Evolutionary conservation across 257 asterid genomes (phyloP).

Genomic region (Nicotiana benthamiana): DNA sequence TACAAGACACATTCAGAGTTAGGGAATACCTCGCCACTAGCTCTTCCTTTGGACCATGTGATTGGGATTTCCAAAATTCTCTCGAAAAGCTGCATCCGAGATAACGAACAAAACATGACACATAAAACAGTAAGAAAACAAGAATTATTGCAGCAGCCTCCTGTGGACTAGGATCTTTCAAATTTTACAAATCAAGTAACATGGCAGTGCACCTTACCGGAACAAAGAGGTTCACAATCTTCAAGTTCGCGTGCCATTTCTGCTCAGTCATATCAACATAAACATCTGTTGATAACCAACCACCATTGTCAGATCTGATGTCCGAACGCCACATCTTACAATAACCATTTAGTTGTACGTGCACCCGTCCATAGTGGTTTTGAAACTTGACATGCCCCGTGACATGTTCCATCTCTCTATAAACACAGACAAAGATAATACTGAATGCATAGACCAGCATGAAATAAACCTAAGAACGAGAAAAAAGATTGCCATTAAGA

Average conservation of each 20-base stretch:
- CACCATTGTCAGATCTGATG: conserved; percentile 75
- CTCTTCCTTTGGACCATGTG: conserved; percentile 93
- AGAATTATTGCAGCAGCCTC: neutral
- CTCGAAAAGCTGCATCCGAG: conserved; percentile 74
- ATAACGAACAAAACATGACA: conserved; percentile 11
- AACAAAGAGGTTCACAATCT: conserved; percentile 74
- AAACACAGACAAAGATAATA: conserved; percentile 26
- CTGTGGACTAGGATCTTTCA: neutral
- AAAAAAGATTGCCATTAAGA: neutral
- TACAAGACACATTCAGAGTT: conserved; percentile 12
- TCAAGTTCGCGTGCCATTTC: conserved; percentile 97
- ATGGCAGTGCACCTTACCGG: conserved; percentile 59
- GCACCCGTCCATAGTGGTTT: conserved; percentile 76
- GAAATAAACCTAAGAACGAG: neutral
- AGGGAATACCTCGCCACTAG: conserved; percentile 96
- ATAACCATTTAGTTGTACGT: conserved; percentile 81
- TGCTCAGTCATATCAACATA: conserved; percentile 84
- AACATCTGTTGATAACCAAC: conserved; percentile 94
- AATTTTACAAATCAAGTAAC: conserved; percentile 4
- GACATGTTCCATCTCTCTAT: conserved; percentile 88
- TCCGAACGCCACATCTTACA: conserved; percentile 95
- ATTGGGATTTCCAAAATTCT: conserved; percentile 93
- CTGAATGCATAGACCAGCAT: neutral
- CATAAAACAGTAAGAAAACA: neutral
- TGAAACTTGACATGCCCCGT: conserved; percentile 75